phyloP scores from a whole-genome alignment of 306 rosid species.

The Nissolia schottii region DNA sequence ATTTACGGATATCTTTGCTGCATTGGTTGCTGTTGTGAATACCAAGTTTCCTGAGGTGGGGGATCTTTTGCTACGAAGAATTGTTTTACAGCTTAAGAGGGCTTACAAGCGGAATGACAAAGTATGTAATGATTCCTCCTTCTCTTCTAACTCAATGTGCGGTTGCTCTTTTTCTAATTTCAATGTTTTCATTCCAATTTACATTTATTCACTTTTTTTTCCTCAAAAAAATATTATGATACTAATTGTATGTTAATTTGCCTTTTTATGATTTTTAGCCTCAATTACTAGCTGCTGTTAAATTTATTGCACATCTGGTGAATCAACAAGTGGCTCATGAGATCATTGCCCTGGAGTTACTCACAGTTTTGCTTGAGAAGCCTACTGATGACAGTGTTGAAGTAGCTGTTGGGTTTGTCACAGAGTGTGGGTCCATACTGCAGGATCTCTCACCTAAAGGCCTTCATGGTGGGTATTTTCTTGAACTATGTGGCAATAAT shows the following conservation, averaged over 20 bases:
- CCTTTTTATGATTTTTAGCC: conserved; percentile 50
- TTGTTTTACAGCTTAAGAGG: conserved; percentile 86
- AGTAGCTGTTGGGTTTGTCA: conserved; percentile 97
- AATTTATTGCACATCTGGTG: conserved; percentile 87
- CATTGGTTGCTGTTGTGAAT: conserved; percentile 86
- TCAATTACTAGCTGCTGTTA: conserved; percentile 92
- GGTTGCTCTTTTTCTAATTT: background rate
- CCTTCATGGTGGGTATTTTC: conserved; percentile 68
- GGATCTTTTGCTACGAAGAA: conserved; percentile 79
- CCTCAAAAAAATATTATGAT: background rate
- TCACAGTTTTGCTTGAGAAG: conserved; percentile 83
- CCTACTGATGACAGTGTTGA: conserved; percentile 96
- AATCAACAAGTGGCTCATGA: conserved; percentile 95
- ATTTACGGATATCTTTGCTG: conserved; percentile 88
- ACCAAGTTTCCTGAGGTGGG: conserved; percentile 94
- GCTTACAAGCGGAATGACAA: conserved; percentile 94
- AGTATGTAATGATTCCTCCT: conserved; percentile 30
- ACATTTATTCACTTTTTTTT: background rate
- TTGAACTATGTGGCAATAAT: conserved; percentile 9
- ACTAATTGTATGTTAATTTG: background rate
- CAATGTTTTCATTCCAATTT: background rate
- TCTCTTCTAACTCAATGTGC: background rate
- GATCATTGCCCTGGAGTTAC: conserved; percentile 82
- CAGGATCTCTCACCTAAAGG: conserved; percentile 91
- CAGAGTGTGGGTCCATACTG: conserved; percentile 81